Percentiles rank a stretch among this genome's conserved stretches.
These are phyloP conservation scores for Lactarius hengduanensis DNA, from an alignment of 768 basidiomycete species.

Conservation along the genomic window DNA sequence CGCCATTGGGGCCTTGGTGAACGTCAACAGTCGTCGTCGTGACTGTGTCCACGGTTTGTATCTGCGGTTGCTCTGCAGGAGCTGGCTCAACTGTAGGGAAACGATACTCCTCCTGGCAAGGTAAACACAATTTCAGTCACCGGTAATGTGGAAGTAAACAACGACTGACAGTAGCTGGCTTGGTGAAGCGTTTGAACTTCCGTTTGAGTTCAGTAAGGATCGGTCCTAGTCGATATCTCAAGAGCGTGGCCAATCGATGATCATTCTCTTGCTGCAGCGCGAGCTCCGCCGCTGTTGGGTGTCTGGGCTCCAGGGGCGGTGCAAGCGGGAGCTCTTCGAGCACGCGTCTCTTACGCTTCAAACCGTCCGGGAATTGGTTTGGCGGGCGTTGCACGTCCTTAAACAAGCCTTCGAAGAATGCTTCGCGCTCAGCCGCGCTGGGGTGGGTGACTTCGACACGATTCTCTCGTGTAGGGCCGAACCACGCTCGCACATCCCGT, in stretches of 20 bases:
- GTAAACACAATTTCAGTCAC: neutral
- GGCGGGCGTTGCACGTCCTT: slow-evolving; percentile 73
- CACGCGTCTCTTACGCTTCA: slow-evolving; percentile 77
- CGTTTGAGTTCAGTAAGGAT: slow-evolving; percentile 87
- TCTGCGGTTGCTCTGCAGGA: slow-evolving; percentile 26
- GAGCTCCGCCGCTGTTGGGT: slow-evolving; percentile 79
- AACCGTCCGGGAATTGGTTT: slow-evolving; percentile 84
- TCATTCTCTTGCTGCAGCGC: slow-evolving; percentile 83
- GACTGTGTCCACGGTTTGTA: slow-evolving; percentile 36
- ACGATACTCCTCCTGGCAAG: slow-evolving; percentile 69
- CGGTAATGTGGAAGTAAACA: neutral
- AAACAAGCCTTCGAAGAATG: slow-evolving; percentile 77
- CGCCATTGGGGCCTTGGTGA: slow-evolving; percentile 42
- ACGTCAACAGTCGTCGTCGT: slow-evolving; percentile 39
- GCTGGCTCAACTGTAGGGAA: slow-evolving; percentile 43
- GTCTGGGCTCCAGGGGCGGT: slow-evolving; percentile 83
- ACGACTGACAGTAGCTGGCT: slow-evolving; percentile 64
- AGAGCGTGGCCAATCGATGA: slow-evolving; percentile 67
- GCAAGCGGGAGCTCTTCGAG: slow-evolving; percentile 86
- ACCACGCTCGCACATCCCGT: slow-evolving; percentile 85
- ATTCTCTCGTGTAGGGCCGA: slow-evolving; percentile 74
- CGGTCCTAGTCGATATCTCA: slow-evolving; percentile 89
- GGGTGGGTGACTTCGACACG: slow-evolving; percentile 65
- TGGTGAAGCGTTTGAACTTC: slow-evolving; percentile 89
- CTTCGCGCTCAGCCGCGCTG: slow-evolving; percentile 50